Percentiles rank a stretch among this genome's conserved stretches.
Evolutionary conservation across 2,329 filamentous ascomycete species (phyloP).

Genomic region (Diaporthe batatas): DNA sequence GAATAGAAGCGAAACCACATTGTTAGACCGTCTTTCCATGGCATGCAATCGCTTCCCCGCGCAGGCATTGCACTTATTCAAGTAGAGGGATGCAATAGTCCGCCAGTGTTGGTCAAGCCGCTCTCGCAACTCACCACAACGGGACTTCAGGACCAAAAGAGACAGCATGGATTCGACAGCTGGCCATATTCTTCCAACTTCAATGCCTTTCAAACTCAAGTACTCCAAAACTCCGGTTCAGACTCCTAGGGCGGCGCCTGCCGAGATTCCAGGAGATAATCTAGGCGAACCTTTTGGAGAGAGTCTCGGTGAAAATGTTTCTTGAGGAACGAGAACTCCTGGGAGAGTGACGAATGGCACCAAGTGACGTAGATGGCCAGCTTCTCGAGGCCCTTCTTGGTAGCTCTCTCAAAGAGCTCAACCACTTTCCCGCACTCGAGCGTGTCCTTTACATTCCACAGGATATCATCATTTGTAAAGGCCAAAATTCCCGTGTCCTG

Average conservation of each 20-base stretch:
- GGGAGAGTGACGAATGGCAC: background rate
- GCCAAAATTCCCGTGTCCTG: background rate
- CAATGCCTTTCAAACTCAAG: background rate
- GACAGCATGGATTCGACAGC: background rate
- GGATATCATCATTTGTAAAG: background rate
- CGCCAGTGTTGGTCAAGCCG: too few relatives aligned
- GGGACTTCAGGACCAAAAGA: background rate
- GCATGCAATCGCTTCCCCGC: background rate
- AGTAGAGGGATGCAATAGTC: too few relatives aligned
- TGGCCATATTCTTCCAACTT: background rate
- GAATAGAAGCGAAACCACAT: too few relatives aligned
- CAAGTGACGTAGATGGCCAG: slow-evolving; percentile 1
- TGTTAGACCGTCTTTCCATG: background rate
- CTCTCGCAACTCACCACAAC: too few relatives aligned
- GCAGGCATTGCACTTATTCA: background rate
- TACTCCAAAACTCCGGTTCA: background rate
- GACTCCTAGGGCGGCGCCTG: too few relatives aligned
- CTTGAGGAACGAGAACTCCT: background rate
- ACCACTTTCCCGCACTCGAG: slow-evolving; percentile 34
- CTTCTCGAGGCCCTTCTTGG: slow-evolving; percentile 35
- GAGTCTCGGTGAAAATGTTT: too few relatives aligned
- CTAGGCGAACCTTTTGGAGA: too few relatives aligned
- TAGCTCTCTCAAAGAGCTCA: slow-evolving; percentile 42
- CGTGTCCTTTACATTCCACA: background rate
- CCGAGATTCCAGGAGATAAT: too few relatives aligned